Evolutionary conservation across 441 rosid genomes (phyloP).

Genomic region (Adansonia madagascariensis): DNA sequence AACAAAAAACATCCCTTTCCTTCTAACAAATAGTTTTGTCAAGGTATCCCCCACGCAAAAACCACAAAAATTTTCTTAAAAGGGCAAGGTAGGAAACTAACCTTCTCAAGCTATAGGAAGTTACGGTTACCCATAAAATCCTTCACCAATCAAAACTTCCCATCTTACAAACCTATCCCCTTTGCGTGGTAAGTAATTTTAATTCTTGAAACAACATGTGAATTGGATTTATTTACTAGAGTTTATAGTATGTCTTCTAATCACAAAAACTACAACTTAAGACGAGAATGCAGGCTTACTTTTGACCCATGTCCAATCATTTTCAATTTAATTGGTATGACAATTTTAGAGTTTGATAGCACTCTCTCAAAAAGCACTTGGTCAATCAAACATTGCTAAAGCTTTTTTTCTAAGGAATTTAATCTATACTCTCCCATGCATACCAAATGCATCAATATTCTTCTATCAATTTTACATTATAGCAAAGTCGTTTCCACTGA

Average conservation of each 20-base stretch:
- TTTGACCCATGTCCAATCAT: neutral
- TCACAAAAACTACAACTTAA: neutral
- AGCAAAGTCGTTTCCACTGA: neutral
- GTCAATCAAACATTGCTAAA: neutral
- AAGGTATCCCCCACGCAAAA: neutral
- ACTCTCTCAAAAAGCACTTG: neutral
- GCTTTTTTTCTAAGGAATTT: neutral
- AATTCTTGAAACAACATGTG: neutral
- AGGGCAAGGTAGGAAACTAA: neutral
- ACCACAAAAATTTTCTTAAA: neutral
- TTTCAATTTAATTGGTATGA: neutral
- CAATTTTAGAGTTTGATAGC: neutral
- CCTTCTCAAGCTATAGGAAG: neutral
- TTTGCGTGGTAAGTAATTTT: neutral
- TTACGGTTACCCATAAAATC: neutral
- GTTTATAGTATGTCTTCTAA: neutral
- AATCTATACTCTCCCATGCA: neutral
- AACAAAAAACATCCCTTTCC: no score
- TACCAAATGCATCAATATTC: neutral
- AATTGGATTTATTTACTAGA: no score
- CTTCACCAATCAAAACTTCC: neutral
- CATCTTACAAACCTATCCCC: neutral
- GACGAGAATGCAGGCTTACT: neutral
- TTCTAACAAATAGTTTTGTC: neutral
- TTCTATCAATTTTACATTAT: neutral